Base-by-base conservation (phyloP, 176 grass and related monocot genomes). In the Coix lacrymajobi region DNA sequence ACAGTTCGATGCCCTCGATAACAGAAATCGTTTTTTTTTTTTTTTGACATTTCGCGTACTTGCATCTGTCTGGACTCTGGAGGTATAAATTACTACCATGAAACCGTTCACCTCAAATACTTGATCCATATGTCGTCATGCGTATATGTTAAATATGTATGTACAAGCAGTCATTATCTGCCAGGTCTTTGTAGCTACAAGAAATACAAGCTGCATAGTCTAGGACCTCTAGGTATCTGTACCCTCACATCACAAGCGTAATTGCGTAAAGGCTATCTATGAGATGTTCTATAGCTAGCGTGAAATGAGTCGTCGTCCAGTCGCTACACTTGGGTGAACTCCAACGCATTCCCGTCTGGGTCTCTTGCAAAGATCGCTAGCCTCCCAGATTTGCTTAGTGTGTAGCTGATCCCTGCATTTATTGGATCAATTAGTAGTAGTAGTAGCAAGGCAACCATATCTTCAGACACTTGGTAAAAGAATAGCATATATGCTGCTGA, bases 301-400 rank as follows among this genome's bases (percentile, higher is more conserved):
- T 69, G 19, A 75, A 83, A 62, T n/a, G 15, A 41, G 8, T 15
- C 32, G n/a, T n/a, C n/a, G 31, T 49, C 70, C 15, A 24, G 36
- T 84, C 68, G 73, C 63, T 92, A 94, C 22, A 99, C 91, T 87
- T 96, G 93, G 60, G 96, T 99, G 84, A 99, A 99, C 83, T 96
- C 96, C 85, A 99, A 76, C 1, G 93, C 89, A 0, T 94, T 99
- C 49, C 85, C 91, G 66, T 99, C 96, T 6, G 93, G 93, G 69
- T 96, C 96, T 80, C 96, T 75, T 43, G 93, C 83, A 90, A 98
- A 95, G 66, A 95, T 98, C 7, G 96, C 96, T 51, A 91, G 91
- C 37, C 93, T 82, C 58, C 93, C 96, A 8, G 96, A 98, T 67
- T 88, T 86, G 83, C 93, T 99, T n/a, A 98, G 93, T 1, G 96